Evolutionary conservation across 2,329 filamentous ascomycete genomes (phyloP).

Genomic region (Tolypocladium sp.): DNA sequence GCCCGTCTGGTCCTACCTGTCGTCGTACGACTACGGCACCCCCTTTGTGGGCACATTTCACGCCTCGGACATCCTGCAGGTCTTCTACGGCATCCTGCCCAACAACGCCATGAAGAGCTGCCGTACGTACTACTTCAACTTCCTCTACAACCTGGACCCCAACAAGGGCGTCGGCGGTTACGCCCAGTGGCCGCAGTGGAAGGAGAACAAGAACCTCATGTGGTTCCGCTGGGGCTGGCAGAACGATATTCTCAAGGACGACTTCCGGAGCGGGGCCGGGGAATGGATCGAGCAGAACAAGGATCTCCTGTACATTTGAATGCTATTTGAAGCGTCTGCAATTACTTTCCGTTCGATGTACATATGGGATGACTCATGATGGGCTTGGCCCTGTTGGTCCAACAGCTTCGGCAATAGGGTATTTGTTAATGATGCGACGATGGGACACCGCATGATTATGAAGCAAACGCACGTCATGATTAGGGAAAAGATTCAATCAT

Average conservation of each 20-base stretch:
- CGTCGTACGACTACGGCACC: constrained; percentile 61
- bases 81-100: constrained; percentile 56
- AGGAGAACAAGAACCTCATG: constrained; percentile 36
- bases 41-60: constrained; percentile 72
- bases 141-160: constrained; percentile 61
- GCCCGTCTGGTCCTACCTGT: constrained; percentile 65
- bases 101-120: constrained; percentile 53
- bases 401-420: no score
- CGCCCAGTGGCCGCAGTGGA: constrained; percentile 33
- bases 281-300: constrained; percentile 16
- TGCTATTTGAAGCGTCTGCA: neutral
- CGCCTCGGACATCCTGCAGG: constrained; percentile 57
- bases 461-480: no score
- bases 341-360: neutral
- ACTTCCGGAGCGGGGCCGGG: constrained; percentile 24
- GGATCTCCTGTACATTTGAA: constrained; percentile 13
- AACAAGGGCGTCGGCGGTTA: constrained; percentile 41
- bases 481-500: no score
- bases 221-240: constrained; percentile 28
- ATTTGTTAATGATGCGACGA: no score
- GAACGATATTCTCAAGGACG: constrained; percentile 23
- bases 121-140: constrained; percentile 63
- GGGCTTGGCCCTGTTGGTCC: no score
- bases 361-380: no score
- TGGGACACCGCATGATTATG: no score